A percentile compares a stretch with the other conserved stretches of the same genome.
Conservation (phyloP, 2,329 filamentous ascomycete genomes). For the Ceratocystis destructans region DNA sequence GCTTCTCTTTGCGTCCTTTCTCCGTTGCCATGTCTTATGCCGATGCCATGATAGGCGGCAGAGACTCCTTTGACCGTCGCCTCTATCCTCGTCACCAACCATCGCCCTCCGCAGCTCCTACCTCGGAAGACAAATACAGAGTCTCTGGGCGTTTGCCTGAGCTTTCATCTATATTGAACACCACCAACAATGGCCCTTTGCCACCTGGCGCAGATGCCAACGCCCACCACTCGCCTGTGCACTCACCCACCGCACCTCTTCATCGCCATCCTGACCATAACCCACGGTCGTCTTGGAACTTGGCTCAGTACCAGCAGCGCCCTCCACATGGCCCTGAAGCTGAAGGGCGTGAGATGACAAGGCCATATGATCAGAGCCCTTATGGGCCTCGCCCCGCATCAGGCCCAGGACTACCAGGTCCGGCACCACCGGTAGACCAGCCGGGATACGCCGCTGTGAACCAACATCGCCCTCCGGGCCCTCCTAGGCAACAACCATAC, state of each 20-base stretch:
- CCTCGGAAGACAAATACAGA: not conserved
- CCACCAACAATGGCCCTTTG: not conserved
- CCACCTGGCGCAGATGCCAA: not conserved
- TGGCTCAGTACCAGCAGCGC: not conserved
- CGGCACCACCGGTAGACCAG: not conserved
- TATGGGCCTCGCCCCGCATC: not conserved
- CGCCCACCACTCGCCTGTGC: not conserved
- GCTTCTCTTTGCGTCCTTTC: not conserved
- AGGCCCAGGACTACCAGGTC: not conserved
- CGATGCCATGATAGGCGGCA: not conserved
- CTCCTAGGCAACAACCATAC: not conserved
- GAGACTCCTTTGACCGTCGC: not conserved
- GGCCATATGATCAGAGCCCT: not conserved
- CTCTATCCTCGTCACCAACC: not conserved
- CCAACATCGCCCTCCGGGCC: not conserved
- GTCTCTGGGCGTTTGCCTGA: not conserved
- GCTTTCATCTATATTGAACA: constrained; percentile 3
- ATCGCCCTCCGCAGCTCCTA: not conserved
- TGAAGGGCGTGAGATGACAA: not conserved
- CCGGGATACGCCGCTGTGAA: not conserved
- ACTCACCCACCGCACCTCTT: not conserved
- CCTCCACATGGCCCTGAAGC: not conserved
- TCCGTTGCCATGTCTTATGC: not conserved
- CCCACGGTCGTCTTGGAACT: not conserved
- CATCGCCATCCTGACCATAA: not conserved